Conservation (phyloP, 257 asterid species). For the Petunia axillaris region DNA sequence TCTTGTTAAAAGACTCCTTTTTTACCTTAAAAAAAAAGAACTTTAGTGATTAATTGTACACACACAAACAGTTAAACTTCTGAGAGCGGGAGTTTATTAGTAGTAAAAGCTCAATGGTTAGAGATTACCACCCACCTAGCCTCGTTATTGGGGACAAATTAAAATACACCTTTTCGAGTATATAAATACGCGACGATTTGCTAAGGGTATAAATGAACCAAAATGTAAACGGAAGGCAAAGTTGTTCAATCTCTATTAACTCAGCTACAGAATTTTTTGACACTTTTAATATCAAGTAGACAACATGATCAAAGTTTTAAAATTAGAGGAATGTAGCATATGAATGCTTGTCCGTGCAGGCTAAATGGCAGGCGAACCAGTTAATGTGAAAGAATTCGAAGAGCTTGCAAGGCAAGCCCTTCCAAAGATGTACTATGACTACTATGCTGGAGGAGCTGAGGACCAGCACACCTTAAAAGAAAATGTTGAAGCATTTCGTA, state of each 20-base stretch:
- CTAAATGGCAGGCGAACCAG: constrained; percentile 51
- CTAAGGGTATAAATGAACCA: too few relatives aligned
- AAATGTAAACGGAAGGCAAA: too few relatives aligned
- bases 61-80: not conserved
- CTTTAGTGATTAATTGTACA: not conserved
- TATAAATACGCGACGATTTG: too few relatives aligned
- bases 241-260: too few relatives aligned
- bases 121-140: too few relatives aligned
- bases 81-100: not conserved
- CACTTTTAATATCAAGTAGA: not conserved
- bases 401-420: constrained; percentile 60
- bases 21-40: not conserved
- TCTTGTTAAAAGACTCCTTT: not conserved
- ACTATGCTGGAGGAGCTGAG: constrained; percentile 65
- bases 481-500: constrained; percentile 52
- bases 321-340: not conserved
- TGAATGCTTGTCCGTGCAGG: constrained; percentile 24
- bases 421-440: constrained; percentile 75
- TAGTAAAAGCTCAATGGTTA: too few relatives aligned
- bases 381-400: constrained; percentile 51
- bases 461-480: constrained; percentile 61
- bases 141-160: too few relatives aligned
- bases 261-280: not conserved
- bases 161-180: too few relatives aligned
- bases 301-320: not conserved